A percentile compares a stretch with the other conserved stretches of the same genome.
Evolutionary conservation across 192 early-diverging fungal genomes (phyloP).

Genomic region (Coemansia brasiliensis): DNA sequence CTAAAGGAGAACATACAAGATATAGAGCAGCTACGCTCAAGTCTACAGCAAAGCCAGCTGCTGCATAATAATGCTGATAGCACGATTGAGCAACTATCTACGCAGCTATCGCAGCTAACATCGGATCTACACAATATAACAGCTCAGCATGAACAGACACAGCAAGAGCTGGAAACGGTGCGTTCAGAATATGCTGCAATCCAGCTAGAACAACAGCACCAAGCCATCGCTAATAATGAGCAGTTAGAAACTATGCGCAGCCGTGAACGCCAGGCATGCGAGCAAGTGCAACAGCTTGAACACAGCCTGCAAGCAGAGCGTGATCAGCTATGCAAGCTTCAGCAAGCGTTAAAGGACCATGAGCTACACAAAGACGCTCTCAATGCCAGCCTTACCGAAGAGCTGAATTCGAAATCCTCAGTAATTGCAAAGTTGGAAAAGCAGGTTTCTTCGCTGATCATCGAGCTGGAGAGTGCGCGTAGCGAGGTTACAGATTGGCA

Average conservation of each 20-base stretch:
- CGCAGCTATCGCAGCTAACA: constrained; percentile 1
- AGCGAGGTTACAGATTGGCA: background rate
- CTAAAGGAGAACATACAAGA: background rate
- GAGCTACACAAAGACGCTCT: background rate
- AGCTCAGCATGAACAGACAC: constrained; percentile 3
- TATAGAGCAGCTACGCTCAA: background rate
- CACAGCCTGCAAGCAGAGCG: constrained; percentile 1
- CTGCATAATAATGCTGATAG: background rate
- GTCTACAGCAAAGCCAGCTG: background rate
- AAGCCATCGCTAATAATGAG: background rate
- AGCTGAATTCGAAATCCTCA: constrained; percentile 1
- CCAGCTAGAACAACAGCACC: constrained; percentile 13
- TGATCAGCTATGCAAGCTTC: background rate
- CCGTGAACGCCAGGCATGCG: constrained; percentile 6
- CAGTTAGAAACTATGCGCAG: background rate
- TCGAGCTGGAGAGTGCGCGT: background rate
- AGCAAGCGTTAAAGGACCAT: background rate
- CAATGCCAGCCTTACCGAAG: constrained; percentile 3
- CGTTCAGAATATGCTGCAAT: background rate
- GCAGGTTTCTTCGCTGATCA: background rate
- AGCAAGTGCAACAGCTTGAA: constrained; percentile 10
- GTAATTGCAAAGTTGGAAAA: constrained; percentile 4
- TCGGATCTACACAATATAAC: background rate
- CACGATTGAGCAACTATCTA: background rate
- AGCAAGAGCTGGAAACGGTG: background rate